A percentile compares a stretch with the other conserved stretches of the same genome.
phyloP scores from a whole-genome alignment of 768 basidiomycete species.

The Rhodocollybia butyracea region DNA sequence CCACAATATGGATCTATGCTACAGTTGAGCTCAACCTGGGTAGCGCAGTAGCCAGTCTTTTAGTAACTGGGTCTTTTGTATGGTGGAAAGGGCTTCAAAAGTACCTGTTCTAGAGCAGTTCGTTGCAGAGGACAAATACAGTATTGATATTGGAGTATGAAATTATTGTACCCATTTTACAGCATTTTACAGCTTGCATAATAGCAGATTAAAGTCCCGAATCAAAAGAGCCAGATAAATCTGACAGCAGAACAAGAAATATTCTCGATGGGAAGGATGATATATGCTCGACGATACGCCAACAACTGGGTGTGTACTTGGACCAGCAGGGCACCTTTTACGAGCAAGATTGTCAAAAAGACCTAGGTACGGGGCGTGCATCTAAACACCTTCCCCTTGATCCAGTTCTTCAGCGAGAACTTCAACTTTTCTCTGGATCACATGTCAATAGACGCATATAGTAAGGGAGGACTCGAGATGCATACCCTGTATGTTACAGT shows the following conservation, averaged over 20 bases:
- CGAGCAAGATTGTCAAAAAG: constrained; percentile 41
- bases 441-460: constrained; percentile 7
- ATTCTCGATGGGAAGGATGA: too few species aligned
- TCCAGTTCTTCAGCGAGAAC: constrained; percentile 61
- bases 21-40: constrained; percentile 67
- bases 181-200: too few species aligned
- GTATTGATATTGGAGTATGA: too few species aligned
- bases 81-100: constrained; percentile 54
- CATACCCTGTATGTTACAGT: constrained; percentile 64
- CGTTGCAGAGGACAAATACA: background rate
- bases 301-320: background rate
- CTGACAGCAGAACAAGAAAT: too few species aligned
- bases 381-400: constrained; percentile 49
- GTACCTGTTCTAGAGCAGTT: background rate
- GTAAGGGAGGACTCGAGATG: constrained; percentile 6
- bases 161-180: background rate
- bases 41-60: constrained; percentile 56
- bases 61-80: constrained; percentile 49
- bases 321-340: constrained; percentile 36
- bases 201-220: too few species aligned
- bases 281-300: background rate
- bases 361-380: background rate
- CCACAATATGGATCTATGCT: constrained; percentile 76
- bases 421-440: constrained; percentile 58
- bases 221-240: background rate